Base-by-base conservation (phyloP, 2,329 filamentous ascomycete species). In the Coniochaeta ligniaria region DNA sequence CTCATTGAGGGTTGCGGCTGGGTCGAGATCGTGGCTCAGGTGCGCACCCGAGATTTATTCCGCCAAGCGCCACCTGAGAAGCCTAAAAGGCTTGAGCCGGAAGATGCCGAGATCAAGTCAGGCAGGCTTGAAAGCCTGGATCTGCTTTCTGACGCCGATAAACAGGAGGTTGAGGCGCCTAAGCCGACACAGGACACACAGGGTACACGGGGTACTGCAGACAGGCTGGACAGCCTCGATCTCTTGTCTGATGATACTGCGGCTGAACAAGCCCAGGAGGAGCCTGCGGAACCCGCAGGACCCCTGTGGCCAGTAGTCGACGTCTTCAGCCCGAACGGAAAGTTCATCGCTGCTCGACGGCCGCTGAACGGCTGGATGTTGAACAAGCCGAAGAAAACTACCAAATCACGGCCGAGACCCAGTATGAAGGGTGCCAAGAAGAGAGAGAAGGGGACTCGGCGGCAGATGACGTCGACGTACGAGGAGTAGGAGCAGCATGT, bases 1-100 rank as follows among this genome's bases (percentile, higher is more conserved):
- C 77, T 99, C 16, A 86, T 99, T 57, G 94, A 98, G 72, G 92
- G 95, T 1, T 88, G 92, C 28, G 95, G 95, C 8, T 99, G 96
- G 90, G 83, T 99, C 2, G 95, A 99, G 74, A 74, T 99, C 45
- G 87, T 87, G 0, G 88, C 88, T 3, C 94, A 99, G 74, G 85
- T 96, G 11, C 85, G 94, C 58, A 83, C 80, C 17, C 82, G 74
- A 69, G 77, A 81, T 61, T 73, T 80, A 60, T 75, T 63, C 54
- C 54, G 38, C 5, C 16, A 33, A 35, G 6, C 17, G 61, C 65
- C 65, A 47, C 59, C 68, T 47, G 60, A 26, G 26, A 28, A 52
- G 24, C 26, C 22, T 3, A 17, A 31, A 24, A 62, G 61, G 26
- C 60, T 67, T 22, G 59, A 64, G 12, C 12, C 35, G 56, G 63